phyloP scores from a whole-genome alignment of 352 stramenopile genomes.

The Globisporangium okanoganense region DNA sequence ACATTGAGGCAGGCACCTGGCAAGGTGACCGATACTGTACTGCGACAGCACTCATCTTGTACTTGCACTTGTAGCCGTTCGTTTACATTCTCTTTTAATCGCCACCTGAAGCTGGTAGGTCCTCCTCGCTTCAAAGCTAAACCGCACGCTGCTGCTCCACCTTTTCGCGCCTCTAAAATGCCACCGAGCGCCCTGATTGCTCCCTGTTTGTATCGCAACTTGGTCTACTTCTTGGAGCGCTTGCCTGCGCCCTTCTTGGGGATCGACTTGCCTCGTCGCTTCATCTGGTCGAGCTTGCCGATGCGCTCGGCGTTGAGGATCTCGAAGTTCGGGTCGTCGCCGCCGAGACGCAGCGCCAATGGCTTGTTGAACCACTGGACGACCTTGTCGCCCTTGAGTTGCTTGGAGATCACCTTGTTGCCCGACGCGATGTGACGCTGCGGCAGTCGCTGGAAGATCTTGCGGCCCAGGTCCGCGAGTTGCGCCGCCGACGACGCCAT shows the following conservation, averaged over 20 bases:
- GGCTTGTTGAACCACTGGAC: slow-evolving; percentile 87
- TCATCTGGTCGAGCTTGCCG: slow-evolving; percentile 81
- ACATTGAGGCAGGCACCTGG: too few relatives aligned
- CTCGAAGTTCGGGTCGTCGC: slow-evolving; percentile 83
- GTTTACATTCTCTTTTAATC: too few relatives aligned
- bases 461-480: slow-evolving; percentile 75
- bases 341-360: slow-evolving; percentile 61
- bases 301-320: slow-evolving; percentile 77
- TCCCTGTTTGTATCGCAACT: background rate
- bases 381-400: slow-evolving; percentile 85
- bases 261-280: slow-evolving; percentile 81
- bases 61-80: too few relatives aligned
- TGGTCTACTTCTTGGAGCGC: slow-evolving; percentile 82
- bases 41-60: too few relatives aligned
- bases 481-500: slow-evolving; percentile 48
- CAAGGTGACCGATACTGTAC: too few relatives aligned
- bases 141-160: too few relatives aligned
- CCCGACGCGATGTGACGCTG: slow-evolving; percentile 75
- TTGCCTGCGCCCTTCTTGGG: slow-evolving; percentile 88
- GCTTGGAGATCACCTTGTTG: slow-evolving; percentile 89
- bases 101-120: too few relatives aligned
- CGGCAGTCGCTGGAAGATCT: slow-evolving; percentile 88
- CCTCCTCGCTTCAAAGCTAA: too few relatives aligned
- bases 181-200: background rate
- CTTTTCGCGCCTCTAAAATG: background rate